Evolutionary conservation across 2,329 filamentous ascomycete species (phyloP).

Genomic region (Talaromyces islandicus): DNA sequence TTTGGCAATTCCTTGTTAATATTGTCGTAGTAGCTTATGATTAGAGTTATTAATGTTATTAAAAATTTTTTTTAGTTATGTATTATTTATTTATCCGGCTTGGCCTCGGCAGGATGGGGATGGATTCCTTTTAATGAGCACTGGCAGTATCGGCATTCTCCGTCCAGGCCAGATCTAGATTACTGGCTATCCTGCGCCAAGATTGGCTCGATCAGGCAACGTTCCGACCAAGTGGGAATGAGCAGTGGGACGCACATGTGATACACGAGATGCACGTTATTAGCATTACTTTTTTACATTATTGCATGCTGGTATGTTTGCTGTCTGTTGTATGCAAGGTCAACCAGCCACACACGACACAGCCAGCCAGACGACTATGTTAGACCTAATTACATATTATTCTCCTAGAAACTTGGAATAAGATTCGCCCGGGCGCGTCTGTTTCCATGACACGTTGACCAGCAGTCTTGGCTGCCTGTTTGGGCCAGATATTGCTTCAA

Average conservation of each 20-base stretch:
- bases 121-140: too few species aligned
- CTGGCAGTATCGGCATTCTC: not conserved
- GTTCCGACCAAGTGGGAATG: not conserved
- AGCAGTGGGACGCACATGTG: not conserved
- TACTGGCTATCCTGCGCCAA: not conserved
- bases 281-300: too few species aligned
- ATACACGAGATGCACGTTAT: not conserved
- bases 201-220: not conserved
- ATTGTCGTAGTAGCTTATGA: too few species aligned
- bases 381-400: too few species aligned
- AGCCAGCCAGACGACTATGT: too few species aligned
- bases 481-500: not conserved
- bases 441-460: not conserved
- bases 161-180: not conserved
- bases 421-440: not conserved
- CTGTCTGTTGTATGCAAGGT: too few species aligned
- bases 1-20: not conserved
- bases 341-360: too few species aligned
- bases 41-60: not conserved
- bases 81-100: too few species aligned
- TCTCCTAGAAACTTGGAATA: not conserved
- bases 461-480: not conserved
- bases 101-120: not conserved
- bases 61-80: not conserved
- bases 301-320: not conserved